These are phyloP conservation scores for Circinella umbellata DNA, from an alignment of 371 early-diverging fungal species.

Conservation along the genomic window DNA sequence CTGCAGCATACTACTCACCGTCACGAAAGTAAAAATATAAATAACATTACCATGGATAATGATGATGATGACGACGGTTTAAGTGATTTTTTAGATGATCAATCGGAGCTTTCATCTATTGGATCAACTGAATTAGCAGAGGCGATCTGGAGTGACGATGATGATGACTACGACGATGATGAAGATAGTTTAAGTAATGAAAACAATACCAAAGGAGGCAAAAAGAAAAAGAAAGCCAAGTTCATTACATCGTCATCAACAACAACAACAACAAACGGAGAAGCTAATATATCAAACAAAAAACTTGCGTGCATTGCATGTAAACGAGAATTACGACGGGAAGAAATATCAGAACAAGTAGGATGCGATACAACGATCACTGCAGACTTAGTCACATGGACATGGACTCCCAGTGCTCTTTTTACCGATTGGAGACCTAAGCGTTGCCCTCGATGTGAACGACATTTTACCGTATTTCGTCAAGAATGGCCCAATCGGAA, in stretches of 20 bases:
- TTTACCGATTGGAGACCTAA: constrained; percentile 50
- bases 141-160: constrained; percentile 19
- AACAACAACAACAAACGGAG: neutral
- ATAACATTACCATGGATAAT: neutral
- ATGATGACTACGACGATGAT: constrained; percentile 20
- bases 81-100: constrained; percentile 44
- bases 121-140: constrained; percentile 29
- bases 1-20: too few species aligned
- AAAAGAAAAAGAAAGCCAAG: neutral
- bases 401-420: constrained; percentile 53
- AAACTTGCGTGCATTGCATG: constrained; percentile 43
- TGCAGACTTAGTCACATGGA: constrained; percentile 53
- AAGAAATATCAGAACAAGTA: constrained; percentile 37
- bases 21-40: too few species aligned
- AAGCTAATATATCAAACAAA: constrained; percentile 16
- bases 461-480: constrained; percentile 42
- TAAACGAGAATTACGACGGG: constrained; percentile 29
- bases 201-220: neutral
- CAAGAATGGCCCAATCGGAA: constrained; percentile 48
- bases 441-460: constrained; percentile 53
- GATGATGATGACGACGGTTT: constrained; percentile 15
- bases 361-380: constrained; percentile 32
- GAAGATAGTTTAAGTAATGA: constrained; percentile 7
- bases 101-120: constrained; percentile 50
- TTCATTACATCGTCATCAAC: constrained; percentile 8